Percentiles rank a stretch among this genome's conserved stretches.
Evolutionary conservation across 108 stramenopile species (phyloP).

Genomic region (Stephanodiscus minutulus): DNA sequence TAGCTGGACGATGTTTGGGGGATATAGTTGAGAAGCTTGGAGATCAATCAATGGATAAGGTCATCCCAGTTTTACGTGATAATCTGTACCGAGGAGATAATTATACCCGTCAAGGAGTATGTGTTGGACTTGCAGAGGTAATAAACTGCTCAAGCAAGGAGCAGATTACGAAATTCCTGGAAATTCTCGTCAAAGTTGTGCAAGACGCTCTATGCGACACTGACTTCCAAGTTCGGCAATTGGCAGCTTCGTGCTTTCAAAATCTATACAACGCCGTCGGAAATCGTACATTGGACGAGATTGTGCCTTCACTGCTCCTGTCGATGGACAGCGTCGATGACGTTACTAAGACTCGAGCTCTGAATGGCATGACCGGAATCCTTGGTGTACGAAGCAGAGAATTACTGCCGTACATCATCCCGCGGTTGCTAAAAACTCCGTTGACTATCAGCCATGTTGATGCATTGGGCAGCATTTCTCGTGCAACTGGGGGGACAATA

Average conservation of each 20-base stretch:
- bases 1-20: conserved; percentile 95
- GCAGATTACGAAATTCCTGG: conserved; percentile 90
- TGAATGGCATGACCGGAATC: conserved; percentile 94
- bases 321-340: conserved; percentile 77
- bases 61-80: conserved; percentile 93
- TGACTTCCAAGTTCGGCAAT: conserved; percentile 74
- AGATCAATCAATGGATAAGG: conserved; percentile 93
- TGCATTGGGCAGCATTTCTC: conserved; percentile 89
- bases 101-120: conserved; percentile 89
- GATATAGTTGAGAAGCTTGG: conserved; percentile 97
- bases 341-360: conserved; percentile 67
- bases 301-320: conserved; percentile 92
- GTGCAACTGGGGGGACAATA: conserved; percentile 83
- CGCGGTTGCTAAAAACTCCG: conserved; percentile 83
- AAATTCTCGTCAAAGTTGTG: conserved; percentile 91
- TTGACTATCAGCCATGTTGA: conserved; percentile 84
- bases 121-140: conserved; percentile 96
- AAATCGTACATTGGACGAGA: conserved; percentile 83
- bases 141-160: conserved; percentile 87
- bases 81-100: conserved; percentile 85
- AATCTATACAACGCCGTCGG: conserved; percentile 91
- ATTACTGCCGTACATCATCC: conserved; percentile 93
- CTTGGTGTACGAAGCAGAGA: conserved; percentile 90
- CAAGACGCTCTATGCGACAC: conserved; percentile 95
- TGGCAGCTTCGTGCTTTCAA: conserved; percentile 95